Conservation (phyloP, 768 basidiomycete species). For the Pleurotus platypus region DNA sequence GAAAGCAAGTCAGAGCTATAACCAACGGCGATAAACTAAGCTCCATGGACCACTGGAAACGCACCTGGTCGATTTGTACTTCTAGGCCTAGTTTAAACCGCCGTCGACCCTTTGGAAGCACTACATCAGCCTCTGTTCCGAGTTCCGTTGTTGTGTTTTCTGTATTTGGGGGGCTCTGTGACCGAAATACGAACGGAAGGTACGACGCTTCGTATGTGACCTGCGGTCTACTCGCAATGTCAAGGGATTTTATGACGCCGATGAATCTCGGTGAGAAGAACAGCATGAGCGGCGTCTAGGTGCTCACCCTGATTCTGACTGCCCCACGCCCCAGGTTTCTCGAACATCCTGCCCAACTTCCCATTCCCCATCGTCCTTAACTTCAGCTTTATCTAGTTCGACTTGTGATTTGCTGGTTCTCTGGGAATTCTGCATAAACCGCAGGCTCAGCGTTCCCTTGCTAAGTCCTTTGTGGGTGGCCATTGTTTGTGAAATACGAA, state of each 20-base stretch:
- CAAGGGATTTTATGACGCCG: slow-evolving; percentile 6
- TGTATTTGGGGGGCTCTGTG: slow-evolving; percentile 10
- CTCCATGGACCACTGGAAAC: background rate
- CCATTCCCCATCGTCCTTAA: slow-evolving; percentile 66
- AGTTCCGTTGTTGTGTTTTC: slow-evolving; percentile 18
- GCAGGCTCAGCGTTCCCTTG: slow-evolving; percentile 58
- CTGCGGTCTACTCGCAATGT: slow-evolving; percentile 9
- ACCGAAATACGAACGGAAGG: slow-evolving; percentile 59
- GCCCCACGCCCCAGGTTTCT: slow-evolving; percentile 45
- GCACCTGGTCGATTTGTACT: slow-evolving; percentile 14
- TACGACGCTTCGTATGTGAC: slow-evolving; percentile 60
- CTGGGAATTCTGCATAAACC: slow-evolving; percentile 73
- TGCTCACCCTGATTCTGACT: slow-evolving; percentile 17
- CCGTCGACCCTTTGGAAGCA: slow-evolving; percentile 44
- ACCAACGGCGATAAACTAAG: background rate
- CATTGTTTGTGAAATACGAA: slow-evolving; percentile 19
- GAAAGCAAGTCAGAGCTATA: slow-evolving; percentile 9
- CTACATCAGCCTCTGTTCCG: slow-evolving; percentile 15
- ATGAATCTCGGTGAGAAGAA: slow-evolving; percentile 6
- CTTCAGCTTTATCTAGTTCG: slow-evolving; percentile 47
- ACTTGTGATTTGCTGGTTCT: slow-evolving; percentile 45
- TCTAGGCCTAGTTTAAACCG: slow-evolving; percentile 52
- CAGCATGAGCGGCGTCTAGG: background rate
- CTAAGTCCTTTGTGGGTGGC: slow-evolving; percentile 50
- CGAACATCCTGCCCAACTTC: slow-evolving; percentile 49